phyloP scores from a whole-genome alignment of 2,329 filamentous ascomycete species.

The Tolypocladium amazonense region DNA sequence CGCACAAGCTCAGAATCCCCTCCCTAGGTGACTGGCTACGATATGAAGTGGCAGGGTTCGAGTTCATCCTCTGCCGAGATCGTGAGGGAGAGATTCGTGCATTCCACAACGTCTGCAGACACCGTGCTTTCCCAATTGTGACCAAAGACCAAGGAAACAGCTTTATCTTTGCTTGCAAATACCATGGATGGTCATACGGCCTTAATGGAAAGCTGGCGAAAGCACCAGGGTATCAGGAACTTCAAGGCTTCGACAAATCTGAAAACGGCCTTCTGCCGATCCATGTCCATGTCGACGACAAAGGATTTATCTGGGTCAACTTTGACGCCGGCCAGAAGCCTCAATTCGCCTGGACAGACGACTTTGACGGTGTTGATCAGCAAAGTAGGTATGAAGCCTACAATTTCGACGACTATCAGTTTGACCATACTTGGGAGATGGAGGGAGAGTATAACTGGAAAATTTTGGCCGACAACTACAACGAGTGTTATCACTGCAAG shows the following conservation, averaged over 20 bases:
- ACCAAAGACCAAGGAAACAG: slow-evolving; percentile 37
- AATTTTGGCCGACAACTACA: slow-evolving; percentile 52
- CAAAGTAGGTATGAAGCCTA: slow-evolving; percentile 33
- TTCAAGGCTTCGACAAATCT: slow-evolving; percentile 44
- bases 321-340: slow-evolving; percentile 35
- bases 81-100: slow-evolving; percentile 41
- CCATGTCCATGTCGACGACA: slow-evolving; percentile 39
- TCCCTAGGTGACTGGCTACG: slow-evolving; percentile 46
- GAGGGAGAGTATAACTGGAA: slow-evolving; percentile 51
- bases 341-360: slow-evolving; percentile 39
- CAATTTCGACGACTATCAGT: slow-evolving; percentile 42
- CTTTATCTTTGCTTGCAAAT: slow-evolving; percentile 46
- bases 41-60: slow-evolving; percentile 43
- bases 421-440: slow-evolving; percentile 48
- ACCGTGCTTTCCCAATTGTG: slow-evolving; percentile 50
- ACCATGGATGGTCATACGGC: slow-evolving; percentile 54
- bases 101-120: slow-evolving; percentile 54
- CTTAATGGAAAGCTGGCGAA: slow-evolving; percentile 47
- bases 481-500: slow-evolving; percentile 55
- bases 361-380: slow-evolving; percentile 36
- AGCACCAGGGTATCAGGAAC: slow-evolving; percentile 45
- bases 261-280: slow-evolving; percentile 46
- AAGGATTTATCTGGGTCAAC: slow-evolving; percentile 50
- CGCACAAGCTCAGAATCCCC: slow-evolving; percentile 37
- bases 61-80: slow-evolving; percentile 42